Evolutionary conservation across 805 yeast species (phyloP), one percentile per base, ranked within the genome.

Genomic region (Pichia phayaonensis): DNA sequence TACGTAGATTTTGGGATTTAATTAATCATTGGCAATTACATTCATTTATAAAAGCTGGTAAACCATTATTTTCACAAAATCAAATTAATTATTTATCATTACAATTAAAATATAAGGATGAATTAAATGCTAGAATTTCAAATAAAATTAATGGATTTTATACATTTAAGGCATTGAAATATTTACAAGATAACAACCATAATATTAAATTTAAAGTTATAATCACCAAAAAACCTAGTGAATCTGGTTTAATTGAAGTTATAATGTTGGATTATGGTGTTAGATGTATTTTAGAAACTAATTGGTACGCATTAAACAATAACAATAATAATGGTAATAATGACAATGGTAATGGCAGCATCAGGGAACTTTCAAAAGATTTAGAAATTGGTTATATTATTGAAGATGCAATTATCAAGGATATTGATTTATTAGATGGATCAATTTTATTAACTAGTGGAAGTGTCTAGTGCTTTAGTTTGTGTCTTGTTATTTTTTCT

Each of bases 1-100:
- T 94, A 55, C 74, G 98, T 63, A 72, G 98, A 56, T 85, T 78
- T 56, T 82, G 85, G 8, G 98, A 92, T 63, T 66, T 90, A 53
- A 64, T 90, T 10, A 83, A 84, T 59, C 97, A 90, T 60, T 78
- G 90, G 79, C 92, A 86, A 59, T 54, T 87, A 1, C 83, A 80
- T 49, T 62, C 79, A 1, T 64, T 60, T 48, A 50, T 83, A 16
- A 55, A 54, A 3, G 55, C 54, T 16, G 63, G 57, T 34, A 59
- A 46, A 52, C 57, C 64, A 1, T 40, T 58, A n/a, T 76, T 74
- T 55, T 49, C 59, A 1, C 56, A 64, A 38, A 57, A 57, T 2
- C 65, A 72, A 18, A 57, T 76, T 7, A 64, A 68, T 24, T 63
- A 68, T 36, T 57, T 74, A 44, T 61, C 73, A 10, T 56, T 71